Evolutionary conservation across 1,139 yeast genomes (phyloP), one percentile per base, ranked within the genome.

Genomic region (Suhomyces coccinellae): DNA sequence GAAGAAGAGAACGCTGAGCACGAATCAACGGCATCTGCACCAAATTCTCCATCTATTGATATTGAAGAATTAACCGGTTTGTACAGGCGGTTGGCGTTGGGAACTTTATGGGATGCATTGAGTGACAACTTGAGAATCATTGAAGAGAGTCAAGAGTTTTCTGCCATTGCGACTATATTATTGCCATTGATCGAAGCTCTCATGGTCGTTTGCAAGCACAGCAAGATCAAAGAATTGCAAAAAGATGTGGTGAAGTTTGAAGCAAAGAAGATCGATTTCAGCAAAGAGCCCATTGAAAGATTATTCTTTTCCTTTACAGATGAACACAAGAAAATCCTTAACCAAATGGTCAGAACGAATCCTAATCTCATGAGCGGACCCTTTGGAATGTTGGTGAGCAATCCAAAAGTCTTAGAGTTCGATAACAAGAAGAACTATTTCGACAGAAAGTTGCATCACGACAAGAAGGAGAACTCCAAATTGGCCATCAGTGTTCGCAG

Each of bases 311-410:
- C 90, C 2, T 91, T 93, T 58, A 91, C 98, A 0, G 96, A 89
- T 54, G 86, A 87, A 52, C 97, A 93, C 61, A 86, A 89, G 59
- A 87, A 87, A 71, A 81, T 90, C 40, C 73, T 95, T 59, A 95
- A 95, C 61, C 93, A 86, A 61, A 88, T 95, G 95, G 93, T 95
- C 15, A 77, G 97, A 52, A 77, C 85, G 31, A 91, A 90, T 66
- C 96, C 98, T 1, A 88, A 90, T 56, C 75, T 95, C 54, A 89
- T 93, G 97, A 87, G 93, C 64, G 99, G 99, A 0, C 96, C 98
- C 9, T 90, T 95, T 63, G 82, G 97, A 0, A 83, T 90, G 76
- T 73, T 95, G 59, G 95, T 93, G 16, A 80, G 87, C 57, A 93
- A 90, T 61, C 95, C 97, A 7, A 83, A 84, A 59, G 95, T 93